These are phyloP conservation scores for Litchi chinensis DNA, from an alignment of 345 rosid species.

Conservation along the genomic window DNA sequence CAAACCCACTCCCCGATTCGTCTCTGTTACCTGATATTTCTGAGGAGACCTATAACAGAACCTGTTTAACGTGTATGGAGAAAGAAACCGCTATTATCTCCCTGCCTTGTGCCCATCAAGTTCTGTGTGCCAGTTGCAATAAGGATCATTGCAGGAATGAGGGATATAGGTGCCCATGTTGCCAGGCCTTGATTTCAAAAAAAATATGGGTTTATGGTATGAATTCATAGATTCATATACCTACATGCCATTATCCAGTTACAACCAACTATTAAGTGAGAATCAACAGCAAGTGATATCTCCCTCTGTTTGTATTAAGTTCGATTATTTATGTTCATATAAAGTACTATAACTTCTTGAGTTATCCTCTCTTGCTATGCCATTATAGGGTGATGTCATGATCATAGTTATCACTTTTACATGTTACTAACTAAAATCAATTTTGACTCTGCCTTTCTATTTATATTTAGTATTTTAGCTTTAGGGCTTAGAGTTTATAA, in stretches of 20 bases:
- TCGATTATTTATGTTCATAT: no score
- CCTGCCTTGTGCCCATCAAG: constrained; percentile 36
- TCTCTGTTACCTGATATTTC: constrained; percentile 19
- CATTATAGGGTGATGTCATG: background rate
- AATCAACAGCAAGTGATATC: background rate
- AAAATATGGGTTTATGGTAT: constrained; percentile 32
- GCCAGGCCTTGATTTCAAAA: constrained; percentile 25
- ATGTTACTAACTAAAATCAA: no score
- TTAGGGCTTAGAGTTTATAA: no score
- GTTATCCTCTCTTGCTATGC: background rate
- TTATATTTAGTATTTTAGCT: no score
- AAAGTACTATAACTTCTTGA: background rate
- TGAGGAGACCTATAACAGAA: constrained; percentile 20
- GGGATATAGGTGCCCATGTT: constrained; percentile 32
- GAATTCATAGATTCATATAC: constrained; percentile 20
- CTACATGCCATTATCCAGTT: no score
- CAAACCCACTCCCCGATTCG: constrained; percentile 12
- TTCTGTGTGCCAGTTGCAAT: constrained; percentile 32
- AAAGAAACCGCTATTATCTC: constrained; percentile 29
- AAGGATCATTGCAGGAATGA: constrained; percentile 28
- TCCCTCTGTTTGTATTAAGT: background rate
- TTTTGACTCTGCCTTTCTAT: no score
- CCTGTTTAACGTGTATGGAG: constrained; percentile 30
- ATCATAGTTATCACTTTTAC: no score
- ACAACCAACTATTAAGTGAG: no score